phyloP scores from a whole-genome alignment of 805 yeast genomes.

The Starmera caribaea region DNA sequence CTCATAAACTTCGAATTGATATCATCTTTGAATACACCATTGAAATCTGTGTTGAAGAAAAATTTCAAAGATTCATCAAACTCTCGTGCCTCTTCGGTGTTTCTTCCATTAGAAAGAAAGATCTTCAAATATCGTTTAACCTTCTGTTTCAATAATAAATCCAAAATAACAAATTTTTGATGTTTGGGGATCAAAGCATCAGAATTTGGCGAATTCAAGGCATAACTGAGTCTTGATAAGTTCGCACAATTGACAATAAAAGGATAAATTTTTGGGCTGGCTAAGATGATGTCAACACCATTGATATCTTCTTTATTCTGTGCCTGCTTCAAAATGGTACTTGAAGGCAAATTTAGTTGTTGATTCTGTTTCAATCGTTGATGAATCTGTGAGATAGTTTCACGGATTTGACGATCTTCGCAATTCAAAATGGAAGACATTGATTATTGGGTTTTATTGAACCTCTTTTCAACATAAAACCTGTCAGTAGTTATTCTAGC shows the following conservation, averaged over 20 bases:
- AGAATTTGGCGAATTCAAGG: background rate
- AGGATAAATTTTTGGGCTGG: background rate
- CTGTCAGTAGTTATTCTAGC: too few relatives aligned
- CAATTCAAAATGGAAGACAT: too few relatives aligned
- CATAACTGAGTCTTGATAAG: background rate
- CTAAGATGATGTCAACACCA: background rate
- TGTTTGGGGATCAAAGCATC: too few relatives aligned
- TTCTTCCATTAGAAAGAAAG: background rate
- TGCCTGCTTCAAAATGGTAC: too few relatives aligned
- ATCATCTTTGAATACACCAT: background rate
- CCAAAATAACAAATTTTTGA: too few relatives aligned
- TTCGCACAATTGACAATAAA: background rate
- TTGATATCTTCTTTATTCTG: background rate
- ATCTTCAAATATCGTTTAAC: background rate
- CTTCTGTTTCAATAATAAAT: background rate
- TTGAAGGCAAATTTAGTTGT: too few relatives aligned
- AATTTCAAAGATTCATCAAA: background rate
- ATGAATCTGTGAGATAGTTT: too few relatives aligned
- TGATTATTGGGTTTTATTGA: too few relatives aligned
- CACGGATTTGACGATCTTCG: too few relatives aligned
- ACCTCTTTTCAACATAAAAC: too few relatives aligned
- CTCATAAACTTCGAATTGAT: background rate
- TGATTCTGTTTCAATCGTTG: too few relatives aligned
- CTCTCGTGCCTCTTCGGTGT: background rate
- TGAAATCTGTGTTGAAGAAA: background rate